Conservation (phyloP, 768 basidiomycete genomes). For the Naganishia vaughanmartiniae region DNA sequence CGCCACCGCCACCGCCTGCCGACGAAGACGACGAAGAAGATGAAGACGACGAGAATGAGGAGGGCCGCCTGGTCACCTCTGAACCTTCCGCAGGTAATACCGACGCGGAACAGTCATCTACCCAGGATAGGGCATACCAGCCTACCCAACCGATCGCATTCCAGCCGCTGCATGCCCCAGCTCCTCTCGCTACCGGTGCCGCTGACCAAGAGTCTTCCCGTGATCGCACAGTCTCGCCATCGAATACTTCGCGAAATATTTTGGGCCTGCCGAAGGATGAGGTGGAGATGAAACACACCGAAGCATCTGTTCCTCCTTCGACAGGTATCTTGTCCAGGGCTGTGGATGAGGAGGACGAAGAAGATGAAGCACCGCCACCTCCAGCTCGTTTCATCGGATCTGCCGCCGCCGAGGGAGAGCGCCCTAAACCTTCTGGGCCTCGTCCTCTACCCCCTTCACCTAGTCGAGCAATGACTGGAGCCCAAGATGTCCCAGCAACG, state of each 20-base stretch:
- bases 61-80: constrained; percentile 32
- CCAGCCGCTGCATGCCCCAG: constrained; percentile 20
- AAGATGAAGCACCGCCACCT: constrained; percentile 38
- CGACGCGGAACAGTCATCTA: neutral
- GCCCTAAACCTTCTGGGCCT: constrained; percentile 27
- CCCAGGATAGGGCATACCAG: no score
- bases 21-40: constrained; percentile 34
- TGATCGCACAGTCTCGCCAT: neutral
- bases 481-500: neutral
- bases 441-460: constrained; percentile 27
- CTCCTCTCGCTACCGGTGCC: neutral
- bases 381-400: constrained; percentile 29
- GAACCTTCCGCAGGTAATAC: neutral
- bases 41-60: constrained; percentile 39
- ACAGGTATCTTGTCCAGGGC: neutral
- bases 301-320: constrained; percentile 29
- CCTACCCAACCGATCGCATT: constrained; percentile 8
- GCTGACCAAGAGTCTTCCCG: neutral
- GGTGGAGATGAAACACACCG: constrained; percentile 47
- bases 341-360: constrained; percentile 35
- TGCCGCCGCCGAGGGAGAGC: neutral
- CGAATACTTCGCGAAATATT: neutral
- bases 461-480: constrained; percentile 35
- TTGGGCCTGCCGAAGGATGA: constrained; percentile 45
- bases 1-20: constrained; percentile 24